A percentile compares a stretch with the other conserved stretches of the same genome.
phyloP scores from a whole-genome alignment of 305 asterid genomes.

The Solanum hybrid region DNA sequence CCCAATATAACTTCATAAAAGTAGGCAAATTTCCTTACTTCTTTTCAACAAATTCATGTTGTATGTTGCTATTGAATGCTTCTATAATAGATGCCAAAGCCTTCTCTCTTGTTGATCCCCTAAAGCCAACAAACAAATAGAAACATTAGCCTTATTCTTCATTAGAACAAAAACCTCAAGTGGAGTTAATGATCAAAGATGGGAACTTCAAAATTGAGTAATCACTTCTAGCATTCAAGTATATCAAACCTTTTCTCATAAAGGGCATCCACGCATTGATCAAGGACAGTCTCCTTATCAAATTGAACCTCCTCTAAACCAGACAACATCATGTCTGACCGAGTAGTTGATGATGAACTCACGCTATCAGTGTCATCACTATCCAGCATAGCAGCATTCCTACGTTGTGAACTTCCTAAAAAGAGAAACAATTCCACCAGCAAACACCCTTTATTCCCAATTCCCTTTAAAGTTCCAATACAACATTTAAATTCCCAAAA shows the following conservation, averaged over 20 bases:
- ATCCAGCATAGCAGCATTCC: slow-evolving; percentile 69
- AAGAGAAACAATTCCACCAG: background rate
- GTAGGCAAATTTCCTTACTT: slow-evolving; percentile 37
- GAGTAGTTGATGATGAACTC: slow-evolving; percentile 66
- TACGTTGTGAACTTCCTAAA: slow-evolving; percentile 69
- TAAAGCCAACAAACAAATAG: slow-evolving; percentile 16
- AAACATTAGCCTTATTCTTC: background rate
- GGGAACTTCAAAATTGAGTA: background rate
- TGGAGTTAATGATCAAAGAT: background rate
- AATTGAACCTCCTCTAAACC: slow-evolving; percentile 48
- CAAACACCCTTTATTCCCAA: slow-evolving; percentile 3
- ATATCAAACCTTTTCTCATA: slow-evolving; percentile 69
- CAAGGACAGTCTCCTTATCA: slow-evolving; percentile 58
- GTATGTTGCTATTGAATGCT: slow-evolving; percentile 61
- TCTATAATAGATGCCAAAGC: slow-evolving; percentile 66
- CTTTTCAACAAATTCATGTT: slow-evolving; percentile 61
- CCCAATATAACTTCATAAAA: background rate
- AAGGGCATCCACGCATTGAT: slow-evolving; percentile 63
- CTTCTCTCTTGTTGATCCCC: slow-evolving; percentile 87
- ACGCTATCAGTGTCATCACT: slow-evolving; percentile 74
- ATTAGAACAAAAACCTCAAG: background rate
- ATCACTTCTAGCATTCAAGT: background rate
- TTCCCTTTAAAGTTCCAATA: background rate
- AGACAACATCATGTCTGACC: slow-evolving; percentile 30
- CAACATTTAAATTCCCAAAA: background rate